These are phyloP conservation scores for Aspergillus heteromorphus DNA, from an alignment of 495 filamentous ascomycete genomes.

Conservation along the genomic window DNA sequence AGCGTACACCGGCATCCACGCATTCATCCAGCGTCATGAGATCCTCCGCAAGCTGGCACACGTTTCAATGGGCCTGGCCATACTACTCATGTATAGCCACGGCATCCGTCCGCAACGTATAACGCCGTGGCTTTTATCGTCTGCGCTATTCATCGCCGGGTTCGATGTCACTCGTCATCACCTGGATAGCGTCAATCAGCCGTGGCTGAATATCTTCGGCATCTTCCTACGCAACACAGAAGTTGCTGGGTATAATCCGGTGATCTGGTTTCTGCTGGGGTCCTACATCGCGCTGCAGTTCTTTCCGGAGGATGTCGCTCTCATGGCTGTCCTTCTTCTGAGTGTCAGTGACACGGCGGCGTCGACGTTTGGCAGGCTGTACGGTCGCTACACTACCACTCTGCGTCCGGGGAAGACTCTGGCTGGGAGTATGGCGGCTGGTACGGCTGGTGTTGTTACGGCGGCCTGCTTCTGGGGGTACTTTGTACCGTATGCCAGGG, in stretches of 20 bases:
- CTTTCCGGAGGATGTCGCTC: not conserved
- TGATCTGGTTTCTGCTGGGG: not conserved
- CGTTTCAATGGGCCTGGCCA: too few species aligned
- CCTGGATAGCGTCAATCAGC: too few species aligned
- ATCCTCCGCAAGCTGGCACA: too few species aligned
- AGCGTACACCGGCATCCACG: too few species aligned
- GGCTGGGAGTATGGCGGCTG: not conserved
- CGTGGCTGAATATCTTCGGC: not conserved
- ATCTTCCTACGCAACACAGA: not conserved
- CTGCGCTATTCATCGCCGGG: too few species aligned
- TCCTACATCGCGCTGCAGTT: not conserved
- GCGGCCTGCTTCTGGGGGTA: not conserved
- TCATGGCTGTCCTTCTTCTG: not conserved
- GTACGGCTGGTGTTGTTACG: not conserved
- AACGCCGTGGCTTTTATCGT: too few species aligned
- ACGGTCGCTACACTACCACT: not conserved
- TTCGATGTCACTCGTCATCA: too few species aligned
- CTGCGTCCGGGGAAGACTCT: not conserved
- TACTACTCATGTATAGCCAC: too few species aligned
- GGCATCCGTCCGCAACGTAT: too few species aligned
- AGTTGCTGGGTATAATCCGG: not conserved
- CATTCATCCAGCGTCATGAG: too few species aligned
- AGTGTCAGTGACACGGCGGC: not conserved
- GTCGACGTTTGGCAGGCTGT: not conserved
- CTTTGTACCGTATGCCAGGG: not conserved